Evolutionary conservation across 2,329 filamentous ascomycete species (phyloP), one percentile per base, ranked within the genome.

Genomic region (Trichoderma sp.): DNA sequence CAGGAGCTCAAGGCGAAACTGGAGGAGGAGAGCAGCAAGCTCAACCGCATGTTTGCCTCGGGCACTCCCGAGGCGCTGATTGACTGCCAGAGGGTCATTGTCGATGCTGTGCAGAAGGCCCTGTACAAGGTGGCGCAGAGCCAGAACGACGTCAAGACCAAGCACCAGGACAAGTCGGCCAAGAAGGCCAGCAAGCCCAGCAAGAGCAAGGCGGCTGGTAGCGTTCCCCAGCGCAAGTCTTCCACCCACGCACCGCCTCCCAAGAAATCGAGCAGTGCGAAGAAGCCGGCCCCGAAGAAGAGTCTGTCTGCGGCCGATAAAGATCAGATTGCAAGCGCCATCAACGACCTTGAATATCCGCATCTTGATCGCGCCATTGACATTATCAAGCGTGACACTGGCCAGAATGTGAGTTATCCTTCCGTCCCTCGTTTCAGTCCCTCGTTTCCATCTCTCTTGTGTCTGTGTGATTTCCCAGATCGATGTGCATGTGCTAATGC

Each of bases 371-470:
- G 91, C 79, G 95, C 96, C 0, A 94, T 98, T 38, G 91, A 93
- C 76, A 95, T 98, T 77, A 98, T 99, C 81, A 95, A 97, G 83
- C 91, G 91, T 78, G 96, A 97, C 79, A 97, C 86, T 84, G 94
- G 87, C 86, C 94, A 85, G 87, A 93, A 88, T 88, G 97, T 86
- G 89, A 90, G 88, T 75, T 53, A 16, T 21, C 2, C 18, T 27
- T 18, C n/a, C 16, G 21, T 21, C 1, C 24, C 33, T 16, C n/a
- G 18, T 9, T 60, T 60, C 14, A n/a, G 21, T 21, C 1, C 24
- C 33, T 16, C n/a, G 18, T 9, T 60, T 60, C 14, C 24, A n/a
- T 21, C 8, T 21, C 38, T 16, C 21, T 4, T 50, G 14, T 12
- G 4, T 29, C 21, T 16, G 8, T 50, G 21, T 50, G 12, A 31